Base-by-base conservation (phyloP, 164 flowering plant species). In the Magnolia changhungtana region DNA sequence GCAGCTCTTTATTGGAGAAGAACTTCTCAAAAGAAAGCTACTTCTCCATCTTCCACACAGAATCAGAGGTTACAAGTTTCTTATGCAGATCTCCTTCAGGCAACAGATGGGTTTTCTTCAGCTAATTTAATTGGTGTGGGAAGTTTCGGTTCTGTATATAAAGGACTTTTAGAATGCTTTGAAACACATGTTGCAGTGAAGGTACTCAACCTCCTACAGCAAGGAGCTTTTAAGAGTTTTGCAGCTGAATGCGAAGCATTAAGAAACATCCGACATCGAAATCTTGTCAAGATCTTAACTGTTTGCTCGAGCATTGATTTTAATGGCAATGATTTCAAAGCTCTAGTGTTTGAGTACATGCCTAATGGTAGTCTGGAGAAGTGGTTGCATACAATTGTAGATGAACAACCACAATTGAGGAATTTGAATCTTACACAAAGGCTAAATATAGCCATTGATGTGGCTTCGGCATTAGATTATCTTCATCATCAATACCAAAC, bases 211-310 rank as follows among this genome's bases (percentile, higher is more conserved):
- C 74, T 76, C 49, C 74, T 76, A 63, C 55, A 55, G 73, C 31
- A n/a, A 73, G 79, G 77, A 69, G 82, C 79, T 58, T 23, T 59
- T 5, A 73, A 73, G 77, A 80, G 82, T 20, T 80, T 80, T 67
- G 24, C 31, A 27, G 73, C 74, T 2, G 82, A 80, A 77, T 80
- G 79, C 19, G 74, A 77, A 69, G 66, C 74, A 7, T 14, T 73
- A n/a, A 27, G 64, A 70, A 52, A 68, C 1, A 37, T 73, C 52
- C 64, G 78, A 4, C 78, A 76, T 24, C 69, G 76, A 21, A 77
- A 80, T 71, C 74, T 80, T 58, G 50, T 76, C n/a, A 80, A 76
- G 74, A 52, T 80, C 21, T 2, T 80, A n/a, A 77, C 77, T 6
- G 29, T 77, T 11, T 76, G 79, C 50, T 69, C 77, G 7, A 74